Conservation (phyloP, 805 yeast genomes). For the Lipomyces mesembrius region DNA sequence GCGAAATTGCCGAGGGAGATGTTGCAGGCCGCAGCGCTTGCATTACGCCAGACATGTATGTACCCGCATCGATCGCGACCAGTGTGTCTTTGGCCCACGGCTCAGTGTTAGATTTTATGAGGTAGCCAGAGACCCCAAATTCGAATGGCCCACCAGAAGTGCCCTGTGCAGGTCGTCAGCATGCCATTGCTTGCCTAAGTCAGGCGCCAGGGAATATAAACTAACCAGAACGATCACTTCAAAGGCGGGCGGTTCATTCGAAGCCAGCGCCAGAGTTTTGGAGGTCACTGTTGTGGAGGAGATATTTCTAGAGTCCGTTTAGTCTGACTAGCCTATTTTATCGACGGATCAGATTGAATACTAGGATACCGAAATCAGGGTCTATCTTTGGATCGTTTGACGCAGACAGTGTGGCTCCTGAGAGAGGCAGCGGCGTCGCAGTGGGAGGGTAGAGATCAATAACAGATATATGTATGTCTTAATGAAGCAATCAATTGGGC, state of each 20-base stretch:
- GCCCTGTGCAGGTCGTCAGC: slow-evolving; percentile 51
- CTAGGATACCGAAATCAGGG: too few relatives aligned
- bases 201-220: background rate
- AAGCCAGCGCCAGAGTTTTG: slow-evolving; percentile 8
- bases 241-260: slow-evolving; percentile 34
- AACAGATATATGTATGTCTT: too few relatives aligned
- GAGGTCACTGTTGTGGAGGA: slow-evolving; percentile 5
- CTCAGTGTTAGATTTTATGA: slow-evolving; percentile 60
- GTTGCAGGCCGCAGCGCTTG: slow-evolving; percentile 46
- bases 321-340: background rate
- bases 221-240: slow-evolving; percentile 42
- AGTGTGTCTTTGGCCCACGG: slow-evolving; percentile 53
- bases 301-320: background rate
- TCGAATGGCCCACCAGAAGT: slow-evolving; percentile 87
- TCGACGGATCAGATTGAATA: background rate
- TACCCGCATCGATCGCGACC: slow-evolving; percentile 78
- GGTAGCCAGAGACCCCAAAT: slow-evolving; percentile 66
- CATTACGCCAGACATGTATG: slow-evolving; percentile 63
- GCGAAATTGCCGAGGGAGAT: slow-evolving; percentile 5
- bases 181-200: background rate
- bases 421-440: too few relatives aligned
- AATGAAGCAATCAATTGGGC: too few relatives aligned
- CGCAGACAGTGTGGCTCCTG: too few relatives aligned
- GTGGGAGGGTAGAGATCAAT: too few relatives aligned
- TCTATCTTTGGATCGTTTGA: too few relatives aligned